These are phyloP conservation scores for Boletus rubescentipes DNA, from an alignment of 768 basidiomycete genomes.

Conservation along the genomic window DNA sequence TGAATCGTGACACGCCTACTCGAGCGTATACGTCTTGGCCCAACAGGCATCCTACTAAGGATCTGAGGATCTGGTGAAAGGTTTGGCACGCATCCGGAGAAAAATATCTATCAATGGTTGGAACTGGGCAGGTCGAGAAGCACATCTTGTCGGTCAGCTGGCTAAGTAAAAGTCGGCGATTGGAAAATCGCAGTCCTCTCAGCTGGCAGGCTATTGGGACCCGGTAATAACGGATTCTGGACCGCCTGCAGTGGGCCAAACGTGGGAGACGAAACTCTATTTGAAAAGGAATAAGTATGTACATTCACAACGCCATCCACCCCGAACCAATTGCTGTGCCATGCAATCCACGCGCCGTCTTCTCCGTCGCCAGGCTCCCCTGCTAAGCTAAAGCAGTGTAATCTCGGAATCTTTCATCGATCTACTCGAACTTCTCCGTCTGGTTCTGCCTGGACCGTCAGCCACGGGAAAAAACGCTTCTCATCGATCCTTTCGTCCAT, in stretches of 20 bases:
- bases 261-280: constrained; percentile 13
- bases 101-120: constrained; percentile 36
- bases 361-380: constrained; percentile 21
- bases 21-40: constrained; percentile 34
- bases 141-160: background rate
- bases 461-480: too few relatives aligned
- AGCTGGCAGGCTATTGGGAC: constrained; percentile 4
- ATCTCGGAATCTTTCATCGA: constrained; percentile 28
- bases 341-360: constrained; percentile 23
- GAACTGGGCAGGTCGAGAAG: constrained; percentile 17
- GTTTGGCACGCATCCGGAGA: constrained; percentile 31
- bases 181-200: constrained; percentile 1
- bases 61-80: constrained; percentile 34
- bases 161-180: background rate
- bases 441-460: too few relatives aligned
- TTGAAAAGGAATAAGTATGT: background rate
- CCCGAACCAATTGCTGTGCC: constrained; percentile 27
- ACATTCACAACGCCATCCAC: background rate
- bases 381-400: constrained; percentile 29
- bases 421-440: too few relatives aligned
- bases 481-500: too few relatives aligned
- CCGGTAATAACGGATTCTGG: constrained; percentile 9
- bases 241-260: constrained; percentile 5
- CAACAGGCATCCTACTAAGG: constrained; percentile 37
- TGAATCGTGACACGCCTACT: constrained; percentile 42